Base-by-base conservation (phyloP, 805 yeast genomes). In the Teunomyces panamensis region DNA sequence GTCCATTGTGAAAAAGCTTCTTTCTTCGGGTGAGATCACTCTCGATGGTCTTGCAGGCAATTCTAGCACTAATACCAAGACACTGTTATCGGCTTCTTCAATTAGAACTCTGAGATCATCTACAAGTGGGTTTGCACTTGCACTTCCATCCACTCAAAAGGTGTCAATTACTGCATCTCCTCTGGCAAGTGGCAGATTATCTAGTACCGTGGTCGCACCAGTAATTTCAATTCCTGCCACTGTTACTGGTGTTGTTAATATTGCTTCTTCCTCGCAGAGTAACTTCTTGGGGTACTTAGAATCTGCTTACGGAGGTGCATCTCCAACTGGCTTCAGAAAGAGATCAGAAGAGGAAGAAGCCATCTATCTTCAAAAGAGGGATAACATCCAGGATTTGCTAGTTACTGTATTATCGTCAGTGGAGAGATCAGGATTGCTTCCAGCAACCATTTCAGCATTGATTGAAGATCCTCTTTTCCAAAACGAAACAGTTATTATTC, bases 381-480 rank as follows among this genome's bases (percentile, higher is more conserved):
- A 60, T 52, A 66, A 66, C 43, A 51, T 65, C 39, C 63, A 58
- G 43, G 67, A 64, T 37, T 62, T 66, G 49, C 52, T 63, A 28
- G 54, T 59, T 16, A 66, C 69, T 7, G 52, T 66, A n/a, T 56
- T 66, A 33, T 37, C 53, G 2, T 52, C 69, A 3, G 58, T 64
- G 45, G 63, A 55, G 29, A 51, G 58, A 49, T 63, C 69, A 6
- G 65, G 64, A 6, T 52, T 66, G 34, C 43, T 66, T 34, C 56
- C 53, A 36, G 62, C 56, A 28, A 60, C 67, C 28, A 43, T 66
- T 35, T 44, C 48, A 45, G 48, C 54, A 9, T 55, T 66, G 44
- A 55, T 66, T 24, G 51, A 59, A 11, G 52, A 62, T 50, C 49
- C 56, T 2, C 46, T 53, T 39, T 66, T 66, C 55, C 63, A 62